Evolutionary conservation across 2,329 filamentous ascomycete species (phyloP).

Genomic region (Seiridium unicorne): DNA sequence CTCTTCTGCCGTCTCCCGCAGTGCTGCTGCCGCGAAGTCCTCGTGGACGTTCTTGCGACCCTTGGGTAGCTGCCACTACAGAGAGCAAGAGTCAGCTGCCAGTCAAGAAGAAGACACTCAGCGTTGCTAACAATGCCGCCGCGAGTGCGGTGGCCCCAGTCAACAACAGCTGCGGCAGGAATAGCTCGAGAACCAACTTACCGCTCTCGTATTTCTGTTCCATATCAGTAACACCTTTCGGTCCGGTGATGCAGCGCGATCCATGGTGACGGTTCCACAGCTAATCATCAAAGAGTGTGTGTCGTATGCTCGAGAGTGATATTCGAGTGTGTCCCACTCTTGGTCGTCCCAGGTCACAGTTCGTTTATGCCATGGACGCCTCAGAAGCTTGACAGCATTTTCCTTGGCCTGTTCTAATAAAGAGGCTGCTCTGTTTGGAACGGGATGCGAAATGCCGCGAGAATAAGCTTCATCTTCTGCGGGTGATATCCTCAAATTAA

Average conservation of each 20-base stretch:
- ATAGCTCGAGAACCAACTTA: background rate
- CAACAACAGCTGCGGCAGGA: too few relatives aligned
- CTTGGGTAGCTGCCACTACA: constrained; percentile 9
- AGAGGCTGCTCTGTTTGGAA: background rate
- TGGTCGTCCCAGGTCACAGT: constrained; percentile 2
- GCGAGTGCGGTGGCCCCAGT: too few relatives aligned
- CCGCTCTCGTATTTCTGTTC: background rate
- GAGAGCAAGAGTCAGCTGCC: background rate
- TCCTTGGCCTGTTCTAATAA: background rate
- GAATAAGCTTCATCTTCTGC: background rate
- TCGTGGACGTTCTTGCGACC: constrained; percentile 44
- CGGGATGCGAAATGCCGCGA: background rate
- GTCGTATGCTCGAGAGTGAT: constrained; percentile 1
- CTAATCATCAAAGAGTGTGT: constrained; percentile 10
- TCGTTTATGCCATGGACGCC: constrained; percentile 2
- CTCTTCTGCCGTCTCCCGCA: constrained; percentile 48
- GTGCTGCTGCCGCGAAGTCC: constrained; percentile 36
- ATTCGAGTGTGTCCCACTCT: constrained; percentile 5
- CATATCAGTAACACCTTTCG: constrained; percentile 5
- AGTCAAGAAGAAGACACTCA: background rate
- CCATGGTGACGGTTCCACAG: constrained; percentile 11
- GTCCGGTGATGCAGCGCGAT: background rate
- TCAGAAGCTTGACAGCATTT: background rate
- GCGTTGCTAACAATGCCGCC: background rate
- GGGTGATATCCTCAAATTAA: background rate